Conservation (phyloP, 2,329 filamentous ascomycete genomes). For the Reticulascus tulasneorum region DNA sequence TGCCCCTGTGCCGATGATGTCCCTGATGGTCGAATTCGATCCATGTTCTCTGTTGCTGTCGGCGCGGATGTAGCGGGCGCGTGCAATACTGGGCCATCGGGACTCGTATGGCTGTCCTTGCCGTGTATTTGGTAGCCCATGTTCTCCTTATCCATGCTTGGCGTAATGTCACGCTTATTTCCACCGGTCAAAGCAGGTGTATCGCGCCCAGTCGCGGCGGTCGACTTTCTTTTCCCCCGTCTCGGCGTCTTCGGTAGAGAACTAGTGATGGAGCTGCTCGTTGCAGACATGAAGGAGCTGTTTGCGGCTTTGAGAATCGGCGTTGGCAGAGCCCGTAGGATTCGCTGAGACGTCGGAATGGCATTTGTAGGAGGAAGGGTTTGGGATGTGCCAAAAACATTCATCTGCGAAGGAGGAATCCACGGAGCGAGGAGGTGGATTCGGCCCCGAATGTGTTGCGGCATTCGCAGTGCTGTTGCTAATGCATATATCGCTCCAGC, state of each 20-base stretch:
- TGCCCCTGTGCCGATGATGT: conserved; percentile 11
- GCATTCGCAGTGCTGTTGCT: conserved; percentile 91
- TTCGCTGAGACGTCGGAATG: conserved; percentile 86
- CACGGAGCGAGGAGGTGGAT: conserved; percentile 93
- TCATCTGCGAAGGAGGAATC: conserved; percentile 95
- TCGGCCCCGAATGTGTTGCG: conserved; percentile 88
- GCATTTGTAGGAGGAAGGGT: conserved; percentile 76
- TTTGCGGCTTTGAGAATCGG: conserved; percentile 92
- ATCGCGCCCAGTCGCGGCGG: conserved; percentile 34
- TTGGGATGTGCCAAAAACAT: conserved; percentile 68
- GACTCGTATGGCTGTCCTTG: conserved; percentile 19
- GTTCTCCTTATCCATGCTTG: conserved; percentile 49
- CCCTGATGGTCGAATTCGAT: conserved; percentile 35
- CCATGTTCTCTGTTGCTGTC: conserved; percentile 43
- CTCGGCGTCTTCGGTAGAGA: conserved; percentile 66
- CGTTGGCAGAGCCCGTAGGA: conserved; percentile 83
- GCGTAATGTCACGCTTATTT: conserved; percentile 29
- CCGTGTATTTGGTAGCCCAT: conserved; percentile 22
- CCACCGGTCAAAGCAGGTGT: conserved; percentile 18
- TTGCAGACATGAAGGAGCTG: conserved; percentile 90
- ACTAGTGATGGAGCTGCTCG: conserved; percentile 78
- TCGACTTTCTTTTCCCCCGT: conserved; percentile 56
- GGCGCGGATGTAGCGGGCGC: conserved; percentile 15
- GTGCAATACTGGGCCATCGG: conserved; percentile 15
- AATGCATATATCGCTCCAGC: conserved; percentile 97